Evolutionary conservation across 176 grass and related monocot genomes (phyloP).

Genomic region (Aegilops bicornis): DNA sequence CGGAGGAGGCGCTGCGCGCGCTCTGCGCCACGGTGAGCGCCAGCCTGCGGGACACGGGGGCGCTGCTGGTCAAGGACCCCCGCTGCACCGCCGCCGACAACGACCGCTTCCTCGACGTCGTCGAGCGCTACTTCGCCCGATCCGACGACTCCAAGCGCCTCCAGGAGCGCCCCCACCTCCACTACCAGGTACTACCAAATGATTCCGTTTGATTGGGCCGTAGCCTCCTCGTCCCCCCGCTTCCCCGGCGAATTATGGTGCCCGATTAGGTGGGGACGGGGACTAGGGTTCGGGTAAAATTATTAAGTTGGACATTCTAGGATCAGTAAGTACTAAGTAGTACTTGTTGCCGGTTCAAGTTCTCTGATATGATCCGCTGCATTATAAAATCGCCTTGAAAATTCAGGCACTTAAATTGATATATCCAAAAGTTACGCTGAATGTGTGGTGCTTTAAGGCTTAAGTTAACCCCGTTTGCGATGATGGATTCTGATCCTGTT

Average conservation of each 20-base stretch:
- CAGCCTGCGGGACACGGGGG: conserved; percentile 82
- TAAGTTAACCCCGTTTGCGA: background rate
- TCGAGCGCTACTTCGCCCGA: conserved; percentile 85
- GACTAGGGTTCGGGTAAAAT: background rate
- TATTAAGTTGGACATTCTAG: background rate
- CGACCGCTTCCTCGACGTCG: conserved; percentile 90
- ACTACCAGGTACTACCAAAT: conserved; percentile 79
- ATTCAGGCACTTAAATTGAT: background rate
- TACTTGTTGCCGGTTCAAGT: background rate
- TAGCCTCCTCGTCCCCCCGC: background rate
- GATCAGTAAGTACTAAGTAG: background rate
- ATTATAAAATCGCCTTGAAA: background rate
- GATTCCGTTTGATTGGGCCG: background rate
- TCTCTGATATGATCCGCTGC: background rate
- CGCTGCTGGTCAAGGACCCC: conserved; percentile 91
- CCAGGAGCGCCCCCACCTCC: conserved; percentile 86
- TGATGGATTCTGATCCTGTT: background rate
- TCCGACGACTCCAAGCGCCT: conserved; percentile 81
- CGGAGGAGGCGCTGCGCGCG: conserved; percentile 39
- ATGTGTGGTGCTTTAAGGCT: background rate
- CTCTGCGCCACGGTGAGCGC: conserved; percentile 81
- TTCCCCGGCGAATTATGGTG: background rate
- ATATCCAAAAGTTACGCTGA: background rate
- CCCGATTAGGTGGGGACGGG: background rate
- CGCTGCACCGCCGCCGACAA: conserved; percentile 87